These are phyloP conservation scores for Boletellus deceptivus DNA, from an alignment of 1,284 basidiomycete species.

Conservation along the genomic window DNA sequence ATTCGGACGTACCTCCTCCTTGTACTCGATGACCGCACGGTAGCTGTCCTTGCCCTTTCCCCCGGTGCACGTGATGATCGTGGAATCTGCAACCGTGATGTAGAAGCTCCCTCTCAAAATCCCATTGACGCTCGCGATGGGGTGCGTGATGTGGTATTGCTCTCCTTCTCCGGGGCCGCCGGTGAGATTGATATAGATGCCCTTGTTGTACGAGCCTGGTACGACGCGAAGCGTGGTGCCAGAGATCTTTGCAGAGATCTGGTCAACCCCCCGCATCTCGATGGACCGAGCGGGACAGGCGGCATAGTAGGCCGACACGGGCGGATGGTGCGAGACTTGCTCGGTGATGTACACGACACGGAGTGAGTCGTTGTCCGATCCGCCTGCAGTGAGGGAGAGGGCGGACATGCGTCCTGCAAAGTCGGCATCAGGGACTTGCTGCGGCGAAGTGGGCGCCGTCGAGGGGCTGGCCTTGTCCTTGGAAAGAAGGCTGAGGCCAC, in stretches of 20 bases:
- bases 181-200: constrained; percentile 79
- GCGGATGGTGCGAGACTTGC: constrained; percentile 96
- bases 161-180: constrained; percentile 81
- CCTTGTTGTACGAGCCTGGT: constrained; percentile 84
- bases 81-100: constrained; percentile 79
- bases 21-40: constrained; percentile 88
- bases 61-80: constrained; percentile 80
- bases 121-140: constrained; percentile 87
- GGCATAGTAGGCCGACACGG: constrained; percentile 88
- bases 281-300: constrained; percentile 71
- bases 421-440: constrained; percentile 38
- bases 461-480: constrained; percentile 50
- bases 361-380: constrained; percentile 31
- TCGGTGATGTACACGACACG: constrained; percentile 76
- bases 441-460: constrained; percentile 57
- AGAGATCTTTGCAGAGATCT: constrained; percentile 88
- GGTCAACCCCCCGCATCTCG: constrained; percentile 81
- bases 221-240: constrained; percentile 81
- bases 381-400: constrained; percentile 49
- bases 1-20: constrained; percentile 76
- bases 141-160: constrained; percentile 87
- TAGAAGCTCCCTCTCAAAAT: constrained; percentile 89
- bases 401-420: constrained; percentile 57
- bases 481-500: constrained; percentile 52
- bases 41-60: constrained; percentile 62